Evolutionary conservation across 768 basidiomycete species (phyloP), one percentile per base, ranked within the genome.

Genomic region (Kwoniella bestiolae): DNA sequence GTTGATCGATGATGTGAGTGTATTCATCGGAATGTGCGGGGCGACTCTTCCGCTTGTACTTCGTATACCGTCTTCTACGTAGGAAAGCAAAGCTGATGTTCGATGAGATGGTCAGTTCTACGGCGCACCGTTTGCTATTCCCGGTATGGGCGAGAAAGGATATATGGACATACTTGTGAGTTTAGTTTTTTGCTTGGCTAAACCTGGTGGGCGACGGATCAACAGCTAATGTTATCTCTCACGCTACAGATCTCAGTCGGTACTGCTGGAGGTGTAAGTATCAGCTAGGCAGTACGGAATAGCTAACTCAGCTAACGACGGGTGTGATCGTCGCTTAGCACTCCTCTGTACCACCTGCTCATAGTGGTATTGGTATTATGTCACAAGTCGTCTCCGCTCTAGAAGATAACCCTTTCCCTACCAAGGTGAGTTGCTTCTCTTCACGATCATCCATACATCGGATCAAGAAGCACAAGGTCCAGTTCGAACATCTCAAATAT

Each of bases 291-390:
- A 45, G 16, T n/a, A 16, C 49, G 7, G 28, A 44, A 9, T 31
- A 23, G 28, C 31, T n/a, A 25, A 25, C 35, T 23, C 38, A 55
- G n/a, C n/a, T n/a, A n/a, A n/a, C n/a, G n/a, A n/a, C n/a, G n/a
- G n/a, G n/a, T n/a, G n/a, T n/a, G n/a, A n/a, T n/a, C n/a, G n/a
- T 31, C 26, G 6, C 23, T n/a, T 38, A 77, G 65, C 79, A 80
- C 67, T 77, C 76, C 6, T 76, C 74, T 11, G 74, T 77, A 6
- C 79, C 79, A 12, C 79, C 75, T 25, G 47, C 59, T 16, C 77
- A 78, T 58, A 74, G 70, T 18, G 76, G 77, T 26, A 80, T 80
- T 47, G 77, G 77, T 0, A 71, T 80, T 65, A 75, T 78, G 71
- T 65, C 70, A 1, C 67, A 73, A 31, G 60, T 77, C 53, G 66